Conservation (phyloP, 768 basidiomycete genomes). For the Macrolepiota fuliginosa region DNA sequence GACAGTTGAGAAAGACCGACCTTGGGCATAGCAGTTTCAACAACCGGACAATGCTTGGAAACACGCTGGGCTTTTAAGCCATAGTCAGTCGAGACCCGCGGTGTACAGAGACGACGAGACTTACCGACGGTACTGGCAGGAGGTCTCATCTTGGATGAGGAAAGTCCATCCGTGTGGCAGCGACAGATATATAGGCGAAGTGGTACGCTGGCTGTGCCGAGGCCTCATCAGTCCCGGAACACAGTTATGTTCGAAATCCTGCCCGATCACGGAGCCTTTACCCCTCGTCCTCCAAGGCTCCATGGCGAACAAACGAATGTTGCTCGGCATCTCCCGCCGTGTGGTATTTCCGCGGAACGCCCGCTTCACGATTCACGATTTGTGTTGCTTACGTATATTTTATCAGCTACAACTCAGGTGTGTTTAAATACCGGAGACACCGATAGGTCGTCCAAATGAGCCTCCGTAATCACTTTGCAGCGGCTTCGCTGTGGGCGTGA, state of each 20-base stretch:
- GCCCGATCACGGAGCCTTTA: constrained; percentile 11
- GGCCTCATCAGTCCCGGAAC: not conserved
- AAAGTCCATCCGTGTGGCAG: not conserved
- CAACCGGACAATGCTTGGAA: not conserved
- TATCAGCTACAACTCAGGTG: no score
- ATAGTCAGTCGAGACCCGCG: not conserved
- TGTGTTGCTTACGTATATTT: no score
- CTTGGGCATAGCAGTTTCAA: not conserved
- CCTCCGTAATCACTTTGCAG: not conserved
- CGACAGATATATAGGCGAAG: not conserved
- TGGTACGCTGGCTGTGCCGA: constrained; percentile 5
- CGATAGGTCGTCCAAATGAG: not conserved
- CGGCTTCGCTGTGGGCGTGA: not conserved
- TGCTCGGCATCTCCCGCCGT: not conserved
- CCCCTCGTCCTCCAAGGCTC: constrained; percentile 11
- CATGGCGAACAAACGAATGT: not conserved
- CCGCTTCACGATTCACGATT: not conserved
- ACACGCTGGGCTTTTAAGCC: constrained; percentile 1
- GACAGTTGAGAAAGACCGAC: not conserved
- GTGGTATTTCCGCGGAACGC: constrained; percentile 10
- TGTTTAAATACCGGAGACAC: not conserved
- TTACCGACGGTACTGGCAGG: constrained; percentile 9
- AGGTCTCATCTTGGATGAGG: not conserved
- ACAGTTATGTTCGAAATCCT: not conserved
- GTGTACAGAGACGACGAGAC: not conserved